Percentiles rank a stretch among this genome's conserved stretches.
phyloP scores from a whole-genome alignment of 257 asterid species.

The Penstemon eatonii region DNA sequence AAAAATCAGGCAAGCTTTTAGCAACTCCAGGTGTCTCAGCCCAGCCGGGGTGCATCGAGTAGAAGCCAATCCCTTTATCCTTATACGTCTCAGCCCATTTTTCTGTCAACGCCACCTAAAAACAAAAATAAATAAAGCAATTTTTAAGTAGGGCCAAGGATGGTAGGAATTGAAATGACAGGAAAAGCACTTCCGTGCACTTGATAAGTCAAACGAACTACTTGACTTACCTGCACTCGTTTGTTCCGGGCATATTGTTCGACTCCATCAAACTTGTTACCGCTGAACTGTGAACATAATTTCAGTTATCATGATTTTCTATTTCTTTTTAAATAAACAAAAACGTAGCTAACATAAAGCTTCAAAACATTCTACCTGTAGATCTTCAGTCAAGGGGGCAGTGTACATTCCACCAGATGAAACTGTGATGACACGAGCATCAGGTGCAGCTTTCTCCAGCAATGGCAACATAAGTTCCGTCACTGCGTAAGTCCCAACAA shows the following conservation, averaged over 20 bases:
- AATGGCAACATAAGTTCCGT: conserved; percentile 79
- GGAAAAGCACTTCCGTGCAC: too few relatives aligned
- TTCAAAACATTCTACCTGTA: conserved; percentile 46
- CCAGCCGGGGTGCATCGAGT: conserved; percentile 99
- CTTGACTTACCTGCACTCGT: conserved; percentile 67
- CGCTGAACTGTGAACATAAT: conserved; percentile 55
- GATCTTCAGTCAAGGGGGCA: conserved; percentile 70
- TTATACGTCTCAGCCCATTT: conserved; percentile 78
- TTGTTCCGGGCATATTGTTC: conserved; percentile 92
- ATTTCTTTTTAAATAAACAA: neutral
- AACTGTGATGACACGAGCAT: conserved; percentile 95
- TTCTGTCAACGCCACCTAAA: conserved; percentile 82
- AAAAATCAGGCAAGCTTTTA: conserved; percentile 68
- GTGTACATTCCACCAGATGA: conserved; percentile 96
- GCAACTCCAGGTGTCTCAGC: conserved; percentile 97
- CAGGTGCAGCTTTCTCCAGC: conserved; percentile 85
- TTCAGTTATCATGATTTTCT: conserved; percentile 11
- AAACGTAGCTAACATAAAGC: neutral
- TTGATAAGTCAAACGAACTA: neutral
- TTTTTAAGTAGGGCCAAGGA: neutral
- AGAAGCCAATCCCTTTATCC: conserved; percentile 70
- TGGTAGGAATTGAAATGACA: too few relatives aligned
- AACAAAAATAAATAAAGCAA: neutral
- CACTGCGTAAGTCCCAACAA: conserved; percentile 76
- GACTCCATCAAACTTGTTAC: conserved; percentile 61